Conservation (phyloP, 164 flowering plant genomes). For the Platanus orientalis region DNA sequence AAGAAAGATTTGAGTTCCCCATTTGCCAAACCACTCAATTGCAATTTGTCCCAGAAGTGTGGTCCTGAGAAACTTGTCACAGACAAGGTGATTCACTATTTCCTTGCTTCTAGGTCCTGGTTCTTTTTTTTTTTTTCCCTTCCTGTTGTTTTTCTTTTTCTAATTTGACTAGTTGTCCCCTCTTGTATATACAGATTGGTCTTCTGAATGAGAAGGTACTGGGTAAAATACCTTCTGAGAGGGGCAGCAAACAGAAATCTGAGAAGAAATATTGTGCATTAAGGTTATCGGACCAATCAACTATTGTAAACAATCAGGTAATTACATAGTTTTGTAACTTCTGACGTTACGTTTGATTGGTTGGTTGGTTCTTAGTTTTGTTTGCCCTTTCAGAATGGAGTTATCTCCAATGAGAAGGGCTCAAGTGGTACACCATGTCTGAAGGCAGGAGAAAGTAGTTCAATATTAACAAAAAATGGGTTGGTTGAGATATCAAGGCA, state of each 20-base stretch:
- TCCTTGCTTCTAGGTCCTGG: not conserved
- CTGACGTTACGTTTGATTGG: not conserved
- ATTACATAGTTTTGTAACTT: not conserved
- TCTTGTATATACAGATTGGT: constrained; percentile 19
- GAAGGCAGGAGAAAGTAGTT: constrained; percentile 8
- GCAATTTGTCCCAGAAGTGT: constrained; percentile 6
- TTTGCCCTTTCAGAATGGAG: constrained; percentile 24
- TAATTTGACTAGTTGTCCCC: not conserved
- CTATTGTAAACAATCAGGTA: too few species aligned
- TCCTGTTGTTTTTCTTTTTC: not conserved
- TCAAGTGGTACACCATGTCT: constrained; percentile 9
- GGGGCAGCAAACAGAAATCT: not conserved
- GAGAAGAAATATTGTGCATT: not conserved
- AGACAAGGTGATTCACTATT: constrained; percentile 4
- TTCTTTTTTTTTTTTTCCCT: not conserved
- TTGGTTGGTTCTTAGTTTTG: not conserved
- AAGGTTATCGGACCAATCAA: too few species aligned
- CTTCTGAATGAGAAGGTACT: constrained; percentile 9
- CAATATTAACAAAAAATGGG: constrained; percentile 1
- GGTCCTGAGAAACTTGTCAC: constrained; percentile 6
- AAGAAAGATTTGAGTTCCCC: constrained; percentile 10
- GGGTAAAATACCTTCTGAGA: constrained; percentile 8
- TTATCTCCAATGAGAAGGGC: constrained; percentile 2
- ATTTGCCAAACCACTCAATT: constrained; percentile 1
- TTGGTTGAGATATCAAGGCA: constrained; percentile 13